A percentile compares a stretch with the other conserved stretches of the same genome.
Evolutionary conservation across 2,329 filamentous ascomycete genomes (phyloP).

Genomic region (Microcera coccophila): DNA sequence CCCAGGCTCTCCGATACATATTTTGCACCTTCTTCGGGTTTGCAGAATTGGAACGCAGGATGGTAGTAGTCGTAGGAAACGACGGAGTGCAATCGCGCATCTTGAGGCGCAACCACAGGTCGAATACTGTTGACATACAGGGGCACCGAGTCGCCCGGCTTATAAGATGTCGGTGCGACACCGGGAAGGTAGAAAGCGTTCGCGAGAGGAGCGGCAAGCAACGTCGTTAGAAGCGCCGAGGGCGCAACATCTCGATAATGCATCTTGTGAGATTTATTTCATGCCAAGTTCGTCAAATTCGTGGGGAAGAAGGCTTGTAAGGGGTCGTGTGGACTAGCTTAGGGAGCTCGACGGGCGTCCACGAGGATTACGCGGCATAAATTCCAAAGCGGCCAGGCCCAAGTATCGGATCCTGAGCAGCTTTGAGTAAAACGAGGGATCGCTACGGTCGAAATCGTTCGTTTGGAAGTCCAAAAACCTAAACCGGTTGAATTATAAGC

Average conservation of each 20-base stretch:
- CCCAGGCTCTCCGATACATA: constrained; percentile 78
- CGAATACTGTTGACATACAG: constrained; percentile 91
- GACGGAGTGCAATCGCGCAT: constrained; percentile 83
- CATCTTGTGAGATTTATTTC: constrained; percentile 38
- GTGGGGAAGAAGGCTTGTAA: constrained; percentile 13
- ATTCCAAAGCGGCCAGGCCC: neutral
- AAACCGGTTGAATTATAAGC: constrained; percentile 16
- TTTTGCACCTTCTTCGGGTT: constrained; percentile 70
- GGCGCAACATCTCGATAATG: constrained; percentile 44
- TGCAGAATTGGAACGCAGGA: constrained; percentile 81
- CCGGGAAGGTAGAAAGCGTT: constrained; percentile 93
- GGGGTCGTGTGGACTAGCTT: too few species aligned
- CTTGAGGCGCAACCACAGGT: constrained; percentile 71
- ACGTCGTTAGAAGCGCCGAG: constrained; percentile 47
- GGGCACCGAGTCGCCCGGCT: constrained; percentile 72
- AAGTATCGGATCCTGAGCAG: neutral
- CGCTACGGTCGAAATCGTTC: neutral
- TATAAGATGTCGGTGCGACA: constrained; percentile 90
- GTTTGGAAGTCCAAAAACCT: neutral
- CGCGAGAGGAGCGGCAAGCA: constrained; percentile 49
- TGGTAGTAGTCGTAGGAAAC: constrained; percentile 97
- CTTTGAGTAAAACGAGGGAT: neutral
- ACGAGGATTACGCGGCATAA: constrained; percentile 1
- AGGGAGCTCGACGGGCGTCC: constrained; percentile 1
- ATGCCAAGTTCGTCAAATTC: constrained; percentile 21